Evolutionary conservation across 2,329 filamentous ascomycete genomes (phyloP), one percentile per base, ranked within the genome.

Genomic region (Myriosclerotinia duriaeana): DNA sequence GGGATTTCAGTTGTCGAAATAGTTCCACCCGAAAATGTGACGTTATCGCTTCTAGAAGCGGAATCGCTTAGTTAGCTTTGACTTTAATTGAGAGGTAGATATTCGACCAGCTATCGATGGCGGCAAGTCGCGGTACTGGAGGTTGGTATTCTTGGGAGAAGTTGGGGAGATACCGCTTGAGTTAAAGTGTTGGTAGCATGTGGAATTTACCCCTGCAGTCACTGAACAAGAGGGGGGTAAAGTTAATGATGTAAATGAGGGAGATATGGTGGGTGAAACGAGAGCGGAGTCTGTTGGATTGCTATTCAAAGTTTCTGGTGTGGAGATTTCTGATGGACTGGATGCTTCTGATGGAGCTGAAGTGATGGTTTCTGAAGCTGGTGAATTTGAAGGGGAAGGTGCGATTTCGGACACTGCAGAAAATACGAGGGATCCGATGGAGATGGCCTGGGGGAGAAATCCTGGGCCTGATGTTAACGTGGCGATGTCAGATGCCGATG

Each of bases 121-220:
- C 17, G 44, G 58, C 14, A 60, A 11, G n/a, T 38, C 5, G 14
- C 58, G 58, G n/a, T 30, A 12, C 36, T 17, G 12, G 3, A 60
- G 9, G 38, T 22, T 26, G 14, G 30, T 60, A 17, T 9, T 11
- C 20, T 60, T 60, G 56, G 30, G 30, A 34, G 30, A 34, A 34
- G 30, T 36, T 2, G 20, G 12, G 1, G 40, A 46, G 42, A 59
- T 3, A 38, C 50, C 61, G 2, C 20, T 20, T 7, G 46, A 50
- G 46, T 9, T 20, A 50, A 20, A 50, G n/a, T 60, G 50, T 26
- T 60, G 58, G n/a, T 60, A 50, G 14, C 58, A 60, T 17, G 58
- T 38, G 12, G 58, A 60, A 14, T 38, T 60, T 5, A 12, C 44
- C 12, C 20, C 44, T 20, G 44, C 26, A 14, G 30, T 50, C 12